phyloP scores from a whole-genome alignment of 345 rosid genomes.

The Rubroshorea leprosula region DNA sequence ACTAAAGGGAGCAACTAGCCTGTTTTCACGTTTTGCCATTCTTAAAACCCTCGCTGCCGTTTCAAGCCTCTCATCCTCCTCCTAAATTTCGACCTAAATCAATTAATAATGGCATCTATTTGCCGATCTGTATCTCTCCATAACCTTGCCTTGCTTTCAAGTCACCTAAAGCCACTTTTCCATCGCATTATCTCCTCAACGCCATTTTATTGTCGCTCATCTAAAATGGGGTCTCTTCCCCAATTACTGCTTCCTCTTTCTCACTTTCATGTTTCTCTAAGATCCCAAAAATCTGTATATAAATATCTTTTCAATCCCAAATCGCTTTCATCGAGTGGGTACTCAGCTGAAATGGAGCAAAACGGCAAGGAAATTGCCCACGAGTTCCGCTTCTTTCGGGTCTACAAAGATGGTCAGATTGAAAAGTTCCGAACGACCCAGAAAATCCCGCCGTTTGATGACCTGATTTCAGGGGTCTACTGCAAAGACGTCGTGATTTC shows the following conservation, averaged over 20 bases:
- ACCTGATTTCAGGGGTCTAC: constrained; percentile 18
- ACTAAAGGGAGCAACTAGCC: no score
- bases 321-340: neutral
- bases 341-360: neutral
- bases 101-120: neutral
- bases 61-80: neutral
- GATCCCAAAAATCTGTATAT: neutral
- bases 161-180: neutral
- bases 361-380: neutral
- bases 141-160: neutral
- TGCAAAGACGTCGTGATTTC: constrained; percentile 32
- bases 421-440: neutral
- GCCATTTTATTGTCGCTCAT: neutral
- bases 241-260: neutral
- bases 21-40: no score
- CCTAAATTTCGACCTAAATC: neutral
- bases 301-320: neutral
- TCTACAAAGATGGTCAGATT: constrained; percentile 23
- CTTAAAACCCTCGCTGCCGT: no score
- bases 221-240: neutral
- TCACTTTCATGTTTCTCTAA: neutral
- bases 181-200: neutral
- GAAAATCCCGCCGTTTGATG: constrained; percentile 9
- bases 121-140: neutral
- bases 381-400: constrained; percentile 21